Conservation (phyloP, 176 grass and related monocot species). For the Thinopyrum elongatum region DNA sequence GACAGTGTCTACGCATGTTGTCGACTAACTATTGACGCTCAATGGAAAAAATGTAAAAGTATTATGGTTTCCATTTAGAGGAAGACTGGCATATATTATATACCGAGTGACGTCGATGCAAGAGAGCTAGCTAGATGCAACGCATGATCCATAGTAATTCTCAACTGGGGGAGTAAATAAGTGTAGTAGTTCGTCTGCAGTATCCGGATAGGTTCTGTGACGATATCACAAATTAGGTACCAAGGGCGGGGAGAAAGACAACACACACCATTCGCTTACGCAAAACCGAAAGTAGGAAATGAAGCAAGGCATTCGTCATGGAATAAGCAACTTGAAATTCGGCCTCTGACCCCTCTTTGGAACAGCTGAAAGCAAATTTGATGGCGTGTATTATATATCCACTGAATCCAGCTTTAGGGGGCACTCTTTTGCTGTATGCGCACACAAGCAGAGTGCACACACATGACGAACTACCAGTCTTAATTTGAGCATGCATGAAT, state of each 20-base stretch:
- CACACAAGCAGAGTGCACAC: slow-evolving; percentile 41
- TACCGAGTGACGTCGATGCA: not conserved
- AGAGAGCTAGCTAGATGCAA: not conserved
- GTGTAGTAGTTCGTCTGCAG: not conserved
- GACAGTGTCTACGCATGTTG: not conserved
- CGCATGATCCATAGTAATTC: not conserved
- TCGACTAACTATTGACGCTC: no score
- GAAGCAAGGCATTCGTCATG: not conserved
- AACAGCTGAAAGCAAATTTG: slow-evolving; percentile 39
- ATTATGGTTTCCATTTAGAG: not conserved
- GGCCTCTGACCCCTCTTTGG: slow-evolving; percentile 30
- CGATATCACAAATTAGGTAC: slow-evolving; percentile 52
- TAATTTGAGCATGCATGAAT: not conserved
- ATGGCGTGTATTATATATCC: slow-evolving; percentile 38
- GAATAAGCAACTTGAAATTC: not conserved
- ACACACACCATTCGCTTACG: not conserved
- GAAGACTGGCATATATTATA: not conserved
- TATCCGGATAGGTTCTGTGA: slow-evolving; percentile 44
- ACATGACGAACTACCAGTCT: not conserved
- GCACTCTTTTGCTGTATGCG: slow-evolving; percentile 25
- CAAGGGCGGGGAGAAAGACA: slow-evolving; percentile 10
- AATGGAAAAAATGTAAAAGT: no score
- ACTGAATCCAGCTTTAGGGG: slow-evolving; percentile 33
- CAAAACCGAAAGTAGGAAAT: not conserved
- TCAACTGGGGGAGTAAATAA: slow-evolving; percentile 15